Evolutionary conservation across 2,329 filamentous ascomycete species (phyloP), one percentile per base, ranked within the genome.

Genomic region (Sporothrix pseudoabietina): DNA sequence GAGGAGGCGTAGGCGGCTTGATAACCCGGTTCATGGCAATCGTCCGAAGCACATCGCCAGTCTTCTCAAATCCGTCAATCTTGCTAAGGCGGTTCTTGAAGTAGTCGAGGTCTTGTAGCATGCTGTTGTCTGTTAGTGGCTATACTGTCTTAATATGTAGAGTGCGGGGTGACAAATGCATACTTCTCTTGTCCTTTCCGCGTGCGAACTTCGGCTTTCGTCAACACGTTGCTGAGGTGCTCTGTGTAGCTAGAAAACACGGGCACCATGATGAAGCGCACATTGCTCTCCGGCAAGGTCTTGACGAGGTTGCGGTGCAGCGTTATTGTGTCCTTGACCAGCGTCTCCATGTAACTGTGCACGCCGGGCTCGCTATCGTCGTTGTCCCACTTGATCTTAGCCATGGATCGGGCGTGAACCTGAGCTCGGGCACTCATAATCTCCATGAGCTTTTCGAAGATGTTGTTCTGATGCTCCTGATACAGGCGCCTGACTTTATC

Each of bases 361-460:
- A 87, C 85, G 8, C 78, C 78, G 10, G 66, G 59, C 2, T 61
- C 41, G 39, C 47, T 39, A 3, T 82, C 79, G 57, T 83, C 83
- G 12, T 79, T 82, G 76, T 95, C 91, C 92, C 94, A 97, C 76
- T 93, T 86, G 57, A 94, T 88, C 68, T 88, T 87, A 79, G 88
- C 91, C 84, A 97, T 90, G 32, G 89, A 88, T 79, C 90, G 91
- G 54, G 93, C 90, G 78, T 95, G 94, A 7, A 90, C 84, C 4
- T 88, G 84, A 1, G 93, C 93, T 5, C 94, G 89, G 1, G 89
- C 89, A 72, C 90, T 91, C 92, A 98, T 97, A 70, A 98, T 97
- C 76, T 97, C 94, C 22, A 97, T 92, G 0, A 98, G 85, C 80
- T 98, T 98, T 79, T 97, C 94, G 80, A 96, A 94, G 74, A 98